Evolutionary conservation across 306 rosid genomes (phyloP), one percentile per base, ranked within the genome.

Genomic region (Carpinus viminea): DNA sequence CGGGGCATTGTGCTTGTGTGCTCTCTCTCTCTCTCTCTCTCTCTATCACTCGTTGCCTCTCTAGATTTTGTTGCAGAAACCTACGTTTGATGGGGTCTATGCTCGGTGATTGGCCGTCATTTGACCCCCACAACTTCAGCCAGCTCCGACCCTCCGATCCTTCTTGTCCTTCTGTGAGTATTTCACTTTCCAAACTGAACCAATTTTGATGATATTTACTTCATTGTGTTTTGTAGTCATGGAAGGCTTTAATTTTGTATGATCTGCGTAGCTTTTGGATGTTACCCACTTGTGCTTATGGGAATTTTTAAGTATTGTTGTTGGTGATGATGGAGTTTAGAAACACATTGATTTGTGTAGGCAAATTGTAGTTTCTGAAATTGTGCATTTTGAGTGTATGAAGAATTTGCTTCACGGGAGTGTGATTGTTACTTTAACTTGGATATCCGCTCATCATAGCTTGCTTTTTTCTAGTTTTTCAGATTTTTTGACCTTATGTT

Each of bases 81-180:
- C 56, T 28, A 15, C 76, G 50, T 73, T 78, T 52, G 7, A 94
- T 92, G 98, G 98, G 93, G 62, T 92, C 97, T 78, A 26, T 86
- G 52, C 90, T 92, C 55, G 97, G 97, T 20, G 91, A 94, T 90
- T 90, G 84, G 93, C 97, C 97, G 65, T 92, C 98, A 4, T 84
- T 84, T 50, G 91, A 94, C 86, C 97, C 98, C 69, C 92, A 94
- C 85, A 94, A 94, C 88, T 94, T 94, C 91, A 94, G 93, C 86
- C 97, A 91, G 82, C 88, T 92, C 77, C 93, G 97, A 43, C 93
- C 97, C 55, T 87, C 93, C 24, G 97, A 94, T 94, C 92, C 97
- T 76, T 88, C 95, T 13, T 87, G 55, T 57, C 93, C 97, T 80
- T 89, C 97, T 74, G 98, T 94, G 74, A 92, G 97, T 83, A 64